Base-by-base conservation (phyloP, 805 yeast genomes). In the Kluyveromyces siamensis region DNA sequence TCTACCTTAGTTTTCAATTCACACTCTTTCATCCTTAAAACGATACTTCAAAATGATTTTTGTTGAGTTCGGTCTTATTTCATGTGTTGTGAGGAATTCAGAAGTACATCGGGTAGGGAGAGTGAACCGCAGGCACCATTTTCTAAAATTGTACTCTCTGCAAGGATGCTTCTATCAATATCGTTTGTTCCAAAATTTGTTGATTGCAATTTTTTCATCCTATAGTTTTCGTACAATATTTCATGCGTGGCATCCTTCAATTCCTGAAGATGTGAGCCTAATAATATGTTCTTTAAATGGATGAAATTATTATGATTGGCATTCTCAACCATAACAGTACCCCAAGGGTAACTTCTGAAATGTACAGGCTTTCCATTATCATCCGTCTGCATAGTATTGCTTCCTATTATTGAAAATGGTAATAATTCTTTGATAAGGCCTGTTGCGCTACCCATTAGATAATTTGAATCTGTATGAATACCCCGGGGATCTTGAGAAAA, bases 201-300 rank as follows among this genome's bases (percentile, higher is more conserved):
- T 72, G 51, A 78, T 71, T 42, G 71, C 59, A 84, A 73, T 47
- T 77, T 82, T 57, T 76, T 77, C 17, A 91, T 83, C 69, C 96
- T 79, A 68, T 85, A 87, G 56, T 77, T 77, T 62, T 87, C 95
- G 67, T 87, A 87, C 54, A 87, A 72, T 37, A 76, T 71, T 58
- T 83, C 83, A 63, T 82, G 88, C 2, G 96, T 87, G 53, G 76
- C 71, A 55, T 87, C 95, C 68, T 84, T 86, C 65, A 87, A 80
- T 56, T 87, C 96, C 61, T 81, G 81, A 65, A 87, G 73, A 67
- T 87, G 95, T 5, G 91, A 82, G 48, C 84, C 83, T 57, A 87
- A 74, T 48, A 87, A 69, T 2, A 86, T 79, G 55, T 83, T 84
- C 60, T 85, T 80, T 66, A 87, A 74, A 43, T 77, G 72, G 17